These are phyloP conservation scores for Fomitopsis pinicola DNA, from an alignment of 1,284 basidiomycete genomes.

Conservation along the genomic window DNA sequence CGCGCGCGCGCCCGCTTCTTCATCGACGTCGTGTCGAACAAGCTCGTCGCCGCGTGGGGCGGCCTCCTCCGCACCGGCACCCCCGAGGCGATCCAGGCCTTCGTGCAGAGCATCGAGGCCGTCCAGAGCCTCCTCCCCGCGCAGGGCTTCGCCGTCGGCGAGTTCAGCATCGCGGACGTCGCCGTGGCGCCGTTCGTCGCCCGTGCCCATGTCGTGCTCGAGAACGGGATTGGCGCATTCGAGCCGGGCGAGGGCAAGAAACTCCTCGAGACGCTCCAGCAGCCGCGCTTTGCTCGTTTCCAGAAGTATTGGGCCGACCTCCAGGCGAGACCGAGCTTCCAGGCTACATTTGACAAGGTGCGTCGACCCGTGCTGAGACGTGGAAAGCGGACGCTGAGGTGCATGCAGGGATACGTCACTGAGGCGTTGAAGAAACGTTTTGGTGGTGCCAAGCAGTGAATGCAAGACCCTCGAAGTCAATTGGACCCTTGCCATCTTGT, in stretches of 20 bases:
- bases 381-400: too few relatives aligned
- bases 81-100: constrained; percentile 29
- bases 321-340: constrained; percentile 24
- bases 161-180: constrained; percentile 49
- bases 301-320: constrained; percentile 25
- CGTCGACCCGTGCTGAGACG: constrained; percentile 4
- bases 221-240: constrained; percentile 30
- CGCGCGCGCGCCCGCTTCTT: constrained; percentile 59
- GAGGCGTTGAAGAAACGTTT: constrained; percentile 9
- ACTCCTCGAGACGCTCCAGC: constrained; percentile 21
- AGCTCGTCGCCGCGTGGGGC: constrained; percentile 32
- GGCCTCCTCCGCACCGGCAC: constrained; percentile 27
- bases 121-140: constrained; percentile 31
- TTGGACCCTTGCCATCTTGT: too few relatives aligned
- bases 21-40: constrained; percentile 45
- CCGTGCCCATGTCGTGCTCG: constrained; percentile 20
- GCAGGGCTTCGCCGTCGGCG: constrained; percentile 28
- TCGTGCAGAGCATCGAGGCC: constrained; percentile 19
- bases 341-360: constrained; percentile 29
- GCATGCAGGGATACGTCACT: constrained; percentile 9
- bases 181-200: constrained; percentile 38
- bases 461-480: too few relatives aligned
- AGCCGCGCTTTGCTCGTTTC: constrained; percentile 26
- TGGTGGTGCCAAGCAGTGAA: constrained; percentile 10
- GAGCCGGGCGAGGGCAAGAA: constrained; percentile 24